phyloP scores from a whole-genome alignment of 1,284 basidiomycete genomes.

The Wallemia ichthyophaga region DNA sequence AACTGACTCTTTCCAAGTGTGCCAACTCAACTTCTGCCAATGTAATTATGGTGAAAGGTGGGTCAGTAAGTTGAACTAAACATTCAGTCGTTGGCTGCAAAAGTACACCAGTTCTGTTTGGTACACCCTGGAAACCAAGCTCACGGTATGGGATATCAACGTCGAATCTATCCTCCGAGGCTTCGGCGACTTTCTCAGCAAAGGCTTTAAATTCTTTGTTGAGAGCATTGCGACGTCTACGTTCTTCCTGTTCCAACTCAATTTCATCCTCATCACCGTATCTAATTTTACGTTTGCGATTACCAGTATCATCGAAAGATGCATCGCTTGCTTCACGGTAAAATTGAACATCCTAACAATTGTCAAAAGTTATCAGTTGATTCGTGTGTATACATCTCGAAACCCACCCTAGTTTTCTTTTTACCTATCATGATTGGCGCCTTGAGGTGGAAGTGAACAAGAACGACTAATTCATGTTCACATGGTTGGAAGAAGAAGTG shows the following conservation, averaged over 20 bases:
- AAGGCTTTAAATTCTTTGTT: constrained; percentile 91
- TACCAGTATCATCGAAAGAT: constrained; percentile 96
- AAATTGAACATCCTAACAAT: constrained; percentile 67
- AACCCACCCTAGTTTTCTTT: constrained; percentile 59
- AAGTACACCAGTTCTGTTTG: constrained; percentile 75
- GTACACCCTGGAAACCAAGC: constrained; percentile 87
- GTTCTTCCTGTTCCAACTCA: constrained; percentile 91
- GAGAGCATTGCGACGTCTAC: constrained; percentile 54
- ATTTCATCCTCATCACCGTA: constrained; percentile 99
- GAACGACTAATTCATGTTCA: constrained; percentile 80
- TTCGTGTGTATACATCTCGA: background rate
- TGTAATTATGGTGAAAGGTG: constrained; percentile 86
- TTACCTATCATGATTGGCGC: constrained; percentile 96
- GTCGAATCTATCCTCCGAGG: constrained; percentile 57
- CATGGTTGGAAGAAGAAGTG: constrained; percentile 98
- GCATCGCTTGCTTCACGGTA: constrained; percentile 94
- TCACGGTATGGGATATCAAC: constrained; percentile 94
- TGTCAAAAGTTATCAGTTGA: constrained; percentile 1
- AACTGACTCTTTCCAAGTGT: constrained; percentile 88
- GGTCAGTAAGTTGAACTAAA: constrained; percentile 76
- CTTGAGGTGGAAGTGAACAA: constrained; percentile 78
- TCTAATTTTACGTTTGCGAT: constrained; percentile 81
- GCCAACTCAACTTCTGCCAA: constrained; percentile 84
- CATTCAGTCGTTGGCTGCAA: constrained; percentile 93
- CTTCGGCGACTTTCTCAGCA: constrained; percentile 72